Base-by-base conservation (phyloP, 805 yeast species). In the Henningerozyma blattae region DNA sequence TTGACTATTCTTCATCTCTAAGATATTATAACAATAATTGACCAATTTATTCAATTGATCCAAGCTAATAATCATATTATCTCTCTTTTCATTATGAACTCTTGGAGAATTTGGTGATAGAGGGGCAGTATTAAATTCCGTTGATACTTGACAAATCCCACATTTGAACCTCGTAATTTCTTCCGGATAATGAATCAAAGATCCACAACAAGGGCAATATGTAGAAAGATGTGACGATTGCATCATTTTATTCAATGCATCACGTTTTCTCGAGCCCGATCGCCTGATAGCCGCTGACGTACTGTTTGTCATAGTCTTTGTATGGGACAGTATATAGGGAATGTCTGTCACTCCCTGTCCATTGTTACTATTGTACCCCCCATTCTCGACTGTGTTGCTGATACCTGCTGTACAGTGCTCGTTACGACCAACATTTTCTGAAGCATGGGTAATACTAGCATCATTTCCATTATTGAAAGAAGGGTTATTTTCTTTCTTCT, bases 121-220 rank as follows among this genome's bases (percentile, higher is more conserved):
- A 5, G 20, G 22, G 4, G 18, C 27, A 18, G 15, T 14, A 40
- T 7, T 18, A 61, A 32, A 10, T 1, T 12, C 14, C 15, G 59
- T 40, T 1, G 73, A 72, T 5, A 77, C 67, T 25, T 62, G 65
- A 46, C 94, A 82, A 4, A 72, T 62, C 0, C 75, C 62, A 47
- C 94, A 82, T 37, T 69, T 67, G 48, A 70, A 75, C 36, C 60
- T 65, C 5, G 40, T 27, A 4, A 55, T 56, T 8, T 46, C 37
- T 2, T 50, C 40, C 0, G 68, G 68, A 31, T 63, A 54, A 33
- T 58, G 62, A 20, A 69, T 44, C 13, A 58, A 36, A 0, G 68
- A 60, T 1, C 69, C 70, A 50, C 76, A 70, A 40, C 75, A 69
- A 5, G 56, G 54, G 41, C 76, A 70, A 28, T 32, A 7, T 4